Evolutionary conservation across 2,329 filamentous ascomycete genomes (phyloP), one percentile per base, ranked within the genome.

Genomic region (Colletotrichum viniferum): DNA sequence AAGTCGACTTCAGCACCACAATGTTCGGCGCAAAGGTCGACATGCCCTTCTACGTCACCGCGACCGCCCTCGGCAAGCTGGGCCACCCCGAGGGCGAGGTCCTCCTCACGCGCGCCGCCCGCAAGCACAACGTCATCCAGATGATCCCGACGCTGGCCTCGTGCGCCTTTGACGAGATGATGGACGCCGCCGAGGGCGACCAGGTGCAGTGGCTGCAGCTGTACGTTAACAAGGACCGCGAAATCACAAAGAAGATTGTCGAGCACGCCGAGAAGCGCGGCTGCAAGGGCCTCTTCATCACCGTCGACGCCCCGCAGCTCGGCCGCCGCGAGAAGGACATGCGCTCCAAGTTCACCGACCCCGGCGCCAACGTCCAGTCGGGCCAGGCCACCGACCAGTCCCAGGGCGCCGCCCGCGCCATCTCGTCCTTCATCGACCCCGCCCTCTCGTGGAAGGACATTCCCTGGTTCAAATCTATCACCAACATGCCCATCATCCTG

Each of bases 91-190:
- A 98, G 84, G 97, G 97, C 79, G 97, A 99, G 85, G 96, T 98
- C 7, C 89, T 98, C 12, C 90, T 99, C 73, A 98, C 97, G 1
- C 91, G 93, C 73, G 96, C 95, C 18, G 94, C 97, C 3, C 90
- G 90, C 82, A 95, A 94, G 82, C 96, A 98, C 88, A 92, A 96
- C 82, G 94, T 98, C 67, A 91, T 98, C 77, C 97, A 99, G 86
- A 99, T 99, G 97, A 98, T 99, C 77, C 97, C 97, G 3, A 99
- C 97, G 4, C 90, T 99, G 8, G 97, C 97, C 3, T 98, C 96
- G 3, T 98, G 97, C 87, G 97, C 96, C 2, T 98, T 99, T 81
- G 97, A 99, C 86, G 96, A 99, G 86, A 98, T 99, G 75, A 88
- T 97, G 78, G 97, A 98, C 84, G 97, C 96, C 21, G 91, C 90